Evolutionary conservation across 192 early-diverging fungal species (phyloP), one percentile per base, ranked within the genome.

Genomic region (Kickxella alabastrina): DNA sequence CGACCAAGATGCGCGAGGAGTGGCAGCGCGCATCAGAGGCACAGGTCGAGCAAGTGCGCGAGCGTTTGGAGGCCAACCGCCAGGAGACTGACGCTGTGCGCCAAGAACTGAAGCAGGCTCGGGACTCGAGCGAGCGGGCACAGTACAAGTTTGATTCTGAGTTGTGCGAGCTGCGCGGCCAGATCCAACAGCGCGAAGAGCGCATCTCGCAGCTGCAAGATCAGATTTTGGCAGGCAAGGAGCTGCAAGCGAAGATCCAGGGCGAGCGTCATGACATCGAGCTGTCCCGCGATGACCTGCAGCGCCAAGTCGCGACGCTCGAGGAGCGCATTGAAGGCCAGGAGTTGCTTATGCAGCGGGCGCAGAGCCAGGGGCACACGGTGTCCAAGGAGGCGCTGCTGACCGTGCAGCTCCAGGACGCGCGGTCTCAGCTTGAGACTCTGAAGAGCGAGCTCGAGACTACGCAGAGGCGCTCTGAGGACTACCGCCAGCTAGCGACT

Each of bases 391-490:
- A 80, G 32, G 58, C 71, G 32, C 59, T 78, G 59, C 66, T 80
- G 14, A 62, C 66, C 10, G 53, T 65, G 6, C 74, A 82, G 38
- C 59, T 87, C 24, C 60, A 66, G 13, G 75, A 79, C 10, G 63
- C 77, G 22, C 76, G 81, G 25, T 73, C 77, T 23, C 80, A 86
- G 57, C 62, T 85, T 3, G 73, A 76, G 22, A 43, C 72, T 0
- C 60, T 75, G 42, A 75, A 78, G 24, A 65, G 60, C 53, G 65
- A 75, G 61, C 40, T 57, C 8, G 60, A 59, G 9, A 60, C 64
- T 22, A 61, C 65, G 10, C 49, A 37, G 19, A 49, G 43, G 39
- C 65, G 72, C 3, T 53, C 65, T 18, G 72, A 75, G 47, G 65
- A 68, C 44, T 75, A 52, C 61, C 72, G 62, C 56, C 56, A 55